Percentiles rank a stretch among this genome's conserved stretches.
phyloP scores from a whole-genome alignment of 208 protist species.

The Crithidia thermophila region DNA sequence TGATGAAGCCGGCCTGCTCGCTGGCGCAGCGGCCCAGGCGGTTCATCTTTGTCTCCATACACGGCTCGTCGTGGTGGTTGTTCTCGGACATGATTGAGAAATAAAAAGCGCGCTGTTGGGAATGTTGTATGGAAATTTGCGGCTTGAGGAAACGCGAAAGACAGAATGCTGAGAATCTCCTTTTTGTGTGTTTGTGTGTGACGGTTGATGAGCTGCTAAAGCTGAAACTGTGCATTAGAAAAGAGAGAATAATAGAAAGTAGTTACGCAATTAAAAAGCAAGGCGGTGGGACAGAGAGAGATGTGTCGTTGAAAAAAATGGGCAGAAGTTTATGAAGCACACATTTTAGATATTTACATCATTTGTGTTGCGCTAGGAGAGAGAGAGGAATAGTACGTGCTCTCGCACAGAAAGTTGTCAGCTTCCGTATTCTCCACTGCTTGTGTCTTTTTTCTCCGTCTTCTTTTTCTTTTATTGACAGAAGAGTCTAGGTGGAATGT shows the following conservation, averaged over 20 bases:
- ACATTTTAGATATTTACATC: no score
- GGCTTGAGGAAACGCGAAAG: no score
- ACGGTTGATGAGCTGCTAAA: not conserved
- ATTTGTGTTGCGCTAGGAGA: no score
- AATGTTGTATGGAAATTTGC: not conserved
- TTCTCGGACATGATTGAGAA: conserved; percentile 6
- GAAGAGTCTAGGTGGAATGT: no score
- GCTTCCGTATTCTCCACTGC: no score
- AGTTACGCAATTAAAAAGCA: no score
- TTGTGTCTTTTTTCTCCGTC: no score
- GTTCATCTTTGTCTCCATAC: conserved; percentile 33
- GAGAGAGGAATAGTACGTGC: no score
- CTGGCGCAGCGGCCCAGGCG: conserved; percentile 28
- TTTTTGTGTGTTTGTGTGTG: not conserved
- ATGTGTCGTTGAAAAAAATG: not conserved
- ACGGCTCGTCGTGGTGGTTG: not conserved
- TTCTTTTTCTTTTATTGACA: no score
- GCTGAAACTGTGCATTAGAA: not conserved
- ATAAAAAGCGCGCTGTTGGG: not conserved
- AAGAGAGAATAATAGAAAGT: not conserved
- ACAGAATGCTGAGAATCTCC: no score
- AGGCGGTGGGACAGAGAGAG: not conserved
- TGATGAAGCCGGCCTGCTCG: conserved; percentile 36
- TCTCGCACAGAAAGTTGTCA: no score
- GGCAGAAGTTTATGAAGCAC: not conserved